Percentiles rank a stretch among this genome's conserved stretches.
Conservation (phyloP, 495 filamentous ascomycete species). For the Aspergillus sclerotioniger region DNA sequence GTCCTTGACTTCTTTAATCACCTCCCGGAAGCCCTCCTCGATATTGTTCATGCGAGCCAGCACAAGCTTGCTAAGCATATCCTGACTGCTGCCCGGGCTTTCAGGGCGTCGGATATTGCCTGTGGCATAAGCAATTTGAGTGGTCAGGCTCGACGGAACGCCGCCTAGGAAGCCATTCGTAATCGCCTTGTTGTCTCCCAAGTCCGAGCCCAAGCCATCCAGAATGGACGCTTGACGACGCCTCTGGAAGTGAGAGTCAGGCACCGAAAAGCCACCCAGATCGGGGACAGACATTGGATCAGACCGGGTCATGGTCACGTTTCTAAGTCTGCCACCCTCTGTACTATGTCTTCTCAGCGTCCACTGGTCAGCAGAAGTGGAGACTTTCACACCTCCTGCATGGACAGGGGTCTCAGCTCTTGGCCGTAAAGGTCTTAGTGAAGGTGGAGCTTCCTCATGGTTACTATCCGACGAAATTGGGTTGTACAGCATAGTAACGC, state of each 20-base stretch:
- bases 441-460: slow-evolving; percentile 46
- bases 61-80: slow-evolving; percentile 76
- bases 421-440: slow-evolving; percentile 26
- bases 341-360: slow-evolving; percentile 28
- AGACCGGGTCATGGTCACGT: slow-evolving; percentile 52
- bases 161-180: slow-evolving; percentile 50
- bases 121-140: slow-evolving; percentile 71
- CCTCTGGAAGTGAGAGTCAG: slow-evolving; percentile 30
- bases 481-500: slow-evolving; percentile 71
- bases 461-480: slow-evolving; percentile 43
- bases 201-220: slow-evolving; percentile 67
- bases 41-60: slow-evolving; percentile 89
- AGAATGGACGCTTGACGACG: slow-evolving; percentile 56
- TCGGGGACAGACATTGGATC: slow-evolving; percentile 54
- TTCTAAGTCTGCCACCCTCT: slow-evolving; percentile 27
- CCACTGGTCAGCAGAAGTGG: slow-evolving; percentile 28
- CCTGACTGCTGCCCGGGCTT: slow-evolving; percentile 51
- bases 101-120: slow-evolving; percentile 40
- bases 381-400: slow-evolving; percentile 14
- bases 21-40: slow-evolving; percentile 79
- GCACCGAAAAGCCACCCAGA: slow-evolving; percentile 40
- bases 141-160: slow-evolving; percentile 73
- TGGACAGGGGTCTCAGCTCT: slow-evolving; percentile 27
- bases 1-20: slow-evolving; percentile 80
- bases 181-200: slow-evolving; percentile 66